Evolutionary conservation across 1,139 yeast species (phyloP), one percentile per base, ranked within the genome.

Genomic region (Zygosaccharomyces pseudobailii): DNA sequence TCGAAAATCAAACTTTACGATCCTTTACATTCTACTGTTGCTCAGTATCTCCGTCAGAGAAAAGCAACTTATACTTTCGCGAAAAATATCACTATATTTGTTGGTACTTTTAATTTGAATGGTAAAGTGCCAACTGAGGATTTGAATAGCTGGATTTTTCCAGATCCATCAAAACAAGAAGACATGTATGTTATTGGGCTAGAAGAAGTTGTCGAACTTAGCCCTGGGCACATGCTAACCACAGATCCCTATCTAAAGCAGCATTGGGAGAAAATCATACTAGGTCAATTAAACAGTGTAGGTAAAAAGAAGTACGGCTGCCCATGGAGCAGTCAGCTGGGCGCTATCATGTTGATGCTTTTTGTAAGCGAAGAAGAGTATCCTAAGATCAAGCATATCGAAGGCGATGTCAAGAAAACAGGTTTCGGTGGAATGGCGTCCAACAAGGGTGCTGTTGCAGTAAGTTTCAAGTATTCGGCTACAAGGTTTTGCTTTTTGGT

Each of bases 391-490:
- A 84, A 82, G 34, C 82, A 83, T 55, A 83, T 88, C 17, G 86
- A 86, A 49, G 94, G 95, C 0, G 79, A 88, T 20, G 79, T 84
- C 25, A 87, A 86, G 58, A 88, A 88, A 66, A 87, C 96, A 0
- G 96, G 96, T 0, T 73, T 88, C 54, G 95, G 96, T 17, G 96
- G 96, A 17, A 87, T 88, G 69, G 80, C 95, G 2, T 95, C 96
- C 1, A 88, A 88, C 67, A 88, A 88, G 64, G 96, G 96, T 22
- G 96, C 92, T 2, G 88, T 90, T 52, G 95, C 92, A 0, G 85
- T 88, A 2, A 80, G 95, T 54, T 82, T 88, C 61, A 76, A 78
- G 36, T 87, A 76, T 65, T 88, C 94, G 0, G 80, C 82, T 44
- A 87, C 96, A 0, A 79, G 82, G 24, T 76, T 94, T 55, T 89